These are phyloP conservation scores for Thalassiosira sp. DNA, from an alignment of 352 stramenopile species.

Conservation along the genomic window DNA sequence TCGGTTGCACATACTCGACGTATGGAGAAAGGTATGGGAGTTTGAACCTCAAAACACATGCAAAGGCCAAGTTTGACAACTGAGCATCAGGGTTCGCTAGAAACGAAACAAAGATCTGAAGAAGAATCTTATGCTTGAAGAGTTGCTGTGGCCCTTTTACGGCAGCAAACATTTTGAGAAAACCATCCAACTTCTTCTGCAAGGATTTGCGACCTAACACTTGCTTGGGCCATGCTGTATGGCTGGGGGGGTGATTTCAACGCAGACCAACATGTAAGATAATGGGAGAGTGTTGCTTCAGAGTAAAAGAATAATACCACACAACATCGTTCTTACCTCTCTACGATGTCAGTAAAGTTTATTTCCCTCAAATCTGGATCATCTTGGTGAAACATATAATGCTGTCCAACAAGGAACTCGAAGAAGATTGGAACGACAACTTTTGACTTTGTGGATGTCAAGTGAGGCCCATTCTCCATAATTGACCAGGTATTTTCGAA, in stretches of 20 bases:
- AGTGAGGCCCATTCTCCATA: conserved; percentile 61
- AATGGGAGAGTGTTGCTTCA: background rate
- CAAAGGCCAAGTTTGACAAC: conserved; percentile 70
- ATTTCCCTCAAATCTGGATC: conserved; percentile 78
- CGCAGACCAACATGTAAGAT: conserved; percentile 10
- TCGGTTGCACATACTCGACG: conserved; percentile 57
- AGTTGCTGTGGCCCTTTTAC: conserved; percentile 81
- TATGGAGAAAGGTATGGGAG: conserved; percentile 72
- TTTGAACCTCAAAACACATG: conserved; percentile 78
- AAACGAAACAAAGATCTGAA: conserved; percentile 71
- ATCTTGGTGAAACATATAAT: conserved; percentile 75
- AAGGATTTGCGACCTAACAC: conserved; percentile 58
- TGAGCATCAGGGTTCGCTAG: conserved; percentile 70
- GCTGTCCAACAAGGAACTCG: conserved; percentile 76
- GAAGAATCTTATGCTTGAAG: conserved; percentile 70
- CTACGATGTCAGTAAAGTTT: conserved; percentile 42
- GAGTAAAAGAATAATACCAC: too few species aligned
- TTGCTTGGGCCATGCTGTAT: conserved; percentile 40
- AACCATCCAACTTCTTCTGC: conserved; percentile 67
- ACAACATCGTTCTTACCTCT: conserved; percentile 23
- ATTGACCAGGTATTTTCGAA: conserved; percentile 76
- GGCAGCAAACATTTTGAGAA: conserved; percentile 78
- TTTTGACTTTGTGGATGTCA: conserved; percentile 77
- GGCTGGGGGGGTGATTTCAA: background rate
- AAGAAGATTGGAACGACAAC: conserved; percentile 81